Percentiles rank a stretch among this genome's conserved stretches.
These are phyloP conservation scores for Candida railenensis DNA, from an alignment of 805 yeast species.

Conservation along the genomic window DNA sequence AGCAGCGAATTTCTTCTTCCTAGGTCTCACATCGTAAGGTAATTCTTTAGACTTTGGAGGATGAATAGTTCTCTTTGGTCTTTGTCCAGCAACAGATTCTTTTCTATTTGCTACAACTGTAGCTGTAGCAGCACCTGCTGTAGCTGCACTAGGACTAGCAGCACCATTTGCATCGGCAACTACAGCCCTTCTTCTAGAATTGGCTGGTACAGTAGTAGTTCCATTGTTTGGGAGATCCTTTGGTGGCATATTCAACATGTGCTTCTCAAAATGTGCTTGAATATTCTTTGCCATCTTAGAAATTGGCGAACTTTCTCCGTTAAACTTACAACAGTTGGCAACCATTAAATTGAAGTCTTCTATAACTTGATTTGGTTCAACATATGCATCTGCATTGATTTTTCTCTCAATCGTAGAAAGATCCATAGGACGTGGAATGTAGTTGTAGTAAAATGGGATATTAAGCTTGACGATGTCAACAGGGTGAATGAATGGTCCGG, in stretches of 20 bases:
- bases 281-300: conserved; percentile 90
- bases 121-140: conserved; percentile 12
- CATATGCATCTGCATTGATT: conserved; percentile 67
- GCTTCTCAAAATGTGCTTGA: conserved; percentile 90
- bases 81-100: conserved; percentile 71
- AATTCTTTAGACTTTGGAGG: conserved; percentile 95
- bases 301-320: conserved; percentile 80
- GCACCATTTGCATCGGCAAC: conserved; percentile 9
- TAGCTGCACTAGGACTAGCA: conserved; percentile 12
- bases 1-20: conserved; percentile 86
- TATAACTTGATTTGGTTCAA: conserved; percentile 61
- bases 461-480: conserved; percentile 87
- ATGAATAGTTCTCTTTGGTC: conserved; percentile 94
- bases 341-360: conserved; percentile 86
- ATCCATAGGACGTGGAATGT: conserved; percentile 89
- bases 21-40: conserved; percentile 87
- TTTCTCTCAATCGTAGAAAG: conserved; percentile 86
- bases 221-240: conserved; percentile 29
- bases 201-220: conserved; percentile 10
- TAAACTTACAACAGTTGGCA: conserved; percentile 74
- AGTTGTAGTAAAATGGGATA: conserved; percentile 87
- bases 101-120: conserved; percentile 43
- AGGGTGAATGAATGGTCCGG: conserved; percentile 84
- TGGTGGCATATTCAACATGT: conserved; percentile 88
- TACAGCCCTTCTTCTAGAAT: conserved; percentile 19